Conservation (phyloP, 805 yeast species). For the Nakazawaea ambrosiae region DNA sequence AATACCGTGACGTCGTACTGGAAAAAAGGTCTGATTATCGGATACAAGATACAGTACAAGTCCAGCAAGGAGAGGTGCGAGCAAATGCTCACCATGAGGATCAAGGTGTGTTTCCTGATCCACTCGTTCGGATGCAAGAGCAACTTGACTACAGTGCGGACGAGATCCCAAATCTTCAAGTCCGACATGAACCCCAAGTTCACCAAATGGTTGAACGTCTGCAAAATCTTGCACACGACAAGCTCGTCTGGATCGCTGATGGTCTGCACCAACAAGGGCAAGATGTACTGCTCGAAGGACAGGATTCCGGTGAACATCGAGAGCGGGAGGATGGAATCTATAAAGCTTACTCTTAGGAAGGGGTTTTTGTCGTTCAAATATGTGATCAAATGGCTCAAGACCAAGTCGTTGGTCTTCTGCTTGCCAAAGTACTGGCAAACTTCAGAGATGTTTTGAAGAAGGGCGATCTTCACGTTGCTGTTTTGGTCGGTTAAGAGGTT, state of each 20-base stretch:
- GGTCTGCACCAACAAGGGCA: slow-evolving; percentile 81
- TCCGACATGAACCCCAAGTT: slow-evolving; percentile 49
- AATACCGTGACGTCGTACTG: slow-evolving; percentile 70
- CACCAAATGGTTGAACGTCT: slow-evolving; percentile 47
- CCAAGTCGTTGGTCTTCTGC: slow-evolving; percentile 81
- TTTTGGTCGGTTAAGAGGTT: slow-evolving; percentile 64
- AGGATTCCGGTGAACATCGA: slow-evolving; percentile 78
- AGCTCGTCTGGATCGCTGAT: slow-evolving; percentile 78
- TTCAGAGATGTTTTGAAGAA: slow-evolving; percentile 66
- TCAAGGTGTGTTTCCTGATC: slow-evolving; percentile 65
- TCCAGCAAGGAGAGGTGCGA: slow-evolving; percentile 68
- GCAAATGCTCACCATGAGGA: slow-evolving; percentile 55
- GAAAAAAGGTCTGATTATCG: slow-evolving; percentile 69
- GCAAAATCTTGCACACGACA: slow-evolving; percentile 65
- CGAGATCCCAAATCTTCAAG: slow-evolving; percentile 47
- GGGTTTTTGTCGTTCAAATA: slow-evolving; percentile 77
- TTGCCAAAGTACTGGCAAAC: slow-evolving; percentile 79
- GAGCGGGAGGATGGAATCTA: slow-evolving; percentile 63
- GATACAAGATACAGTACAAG: slow-evolving; percentile 74
- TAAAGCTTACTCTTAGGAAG: slow-evolving; percentile 61
- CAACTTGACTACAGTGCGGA: slow-evolving; percentile 45
- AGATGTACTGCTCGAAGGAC: slow-evolving; percentile 78
- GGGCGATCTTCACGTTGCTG: slow-evolving; percentile 58
- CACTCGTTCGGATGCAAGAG: slow-evolving; percentile 82
- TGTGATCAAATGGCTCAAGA: slow-evolving; percentile 85